Evolutionary conservation across 441 rosid species (phyloP).

Genomic region (Gossypium trilobum): DNA sequence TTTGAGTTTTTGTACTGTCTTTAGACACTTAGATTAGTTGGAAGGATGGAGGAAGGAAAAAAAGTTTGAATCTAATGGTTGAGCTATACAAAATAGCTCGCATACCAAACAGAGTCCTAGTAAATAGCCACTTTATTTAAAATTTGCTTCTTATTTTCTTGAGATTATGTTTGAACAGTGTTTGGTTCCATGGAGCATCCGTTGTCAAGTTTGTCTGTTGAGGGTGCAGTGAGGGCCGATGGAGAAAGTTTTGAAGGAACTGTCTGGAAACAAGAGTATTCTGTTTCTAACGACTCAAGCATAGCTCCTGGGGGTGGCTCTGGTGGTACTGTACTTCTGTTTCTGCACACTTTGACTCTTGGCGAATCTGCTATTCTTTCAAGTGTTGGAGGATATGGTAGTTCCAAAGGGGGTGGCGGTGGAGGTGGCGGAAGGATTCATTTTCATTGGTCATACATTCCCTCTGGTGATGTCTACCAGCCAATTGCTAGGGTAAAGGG

Average conservation of each 20-base stretch:
- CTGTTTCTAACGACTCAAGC: slow-evolving; percentile 25
- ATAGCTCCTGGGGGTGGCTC: slow-evolving; percentile 93
- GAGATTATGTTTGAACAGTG: slow-evolving; percentile 41
- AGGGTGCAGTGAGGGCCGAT: slow-evolving; percentile 75
- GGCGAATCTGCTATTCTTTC: slow-evolving; percentile 73
- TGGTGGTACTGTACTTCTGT: slow-evolving; percentile 87
- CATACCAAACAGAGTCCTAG: not conserved
- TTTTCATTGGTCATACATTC: slow-evolving; percentile 94
- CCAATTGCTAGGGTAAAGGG: slow-evolving; percentile 88
- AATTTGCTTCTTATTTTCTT: slow-evolving; percentile 15
- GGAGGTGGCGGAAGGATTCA: slow-evolving; percentile 99
- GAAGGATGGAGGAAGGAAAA: not conserved
- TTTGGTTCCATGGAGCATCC: slow-evolving; percentile 97
- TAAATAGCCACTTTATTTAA: not conserved
- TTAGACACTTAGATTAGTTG: not conserved
- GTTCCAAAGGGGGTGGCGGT: slow-evolving; percentile 74
- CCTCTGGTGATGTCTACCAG: slow-evolving; percentile 95
- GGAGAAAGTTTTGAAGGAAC: slow-evolving; percentile 57
- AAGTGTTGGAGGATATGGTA: slow-evolving; percentile 81
- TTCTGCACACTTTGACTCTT: slow-evolving; percentile 54
- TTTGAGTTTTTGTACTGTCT: not conserved
- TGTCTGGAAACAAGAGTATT: slow-evolving; percentile 20
- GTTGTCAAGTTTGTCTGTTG: slow-evolving; percentile 62
- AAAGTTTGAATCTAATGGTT: not conserved
- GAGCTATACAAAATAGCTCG: not conserved